Conservation (phyloP, 495 filamentous ascomycete genomes). For the Aspergillus sclerotioniger region DNA sequence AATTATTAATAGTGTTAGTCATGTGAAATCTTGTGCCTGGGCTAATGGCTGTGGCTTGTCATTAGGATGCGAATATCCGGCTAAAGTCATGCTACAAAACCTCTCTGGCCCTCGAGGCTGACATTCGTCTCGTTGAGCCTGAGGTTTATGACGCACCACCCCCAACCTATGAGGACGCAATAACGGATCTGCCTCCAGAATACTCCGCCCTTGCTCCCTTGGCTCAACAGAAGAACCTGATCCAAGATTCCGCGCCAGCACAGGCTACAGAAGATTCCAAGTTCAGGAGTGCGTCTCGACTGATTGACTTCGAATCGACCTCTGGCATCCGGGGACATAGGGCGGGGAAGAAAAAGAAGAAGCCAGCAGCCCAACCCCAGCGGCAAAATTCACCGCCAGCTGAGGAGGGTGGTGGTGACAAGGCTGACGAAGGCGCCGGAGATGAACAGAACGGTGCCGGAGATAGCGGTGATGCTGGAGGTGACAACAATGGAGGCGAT, state of each 20-base stretch:
- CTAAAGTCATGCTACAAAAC: not conserved
- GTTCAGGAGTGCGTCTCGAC: slow-evolving; percentile 36
- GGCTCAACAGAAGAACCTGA: slow-evolving; percentile 24
- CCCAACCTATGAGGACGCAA: slow-evolving; percentile 44
- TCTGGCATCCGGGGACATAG: slow-evolving; percentile 49
- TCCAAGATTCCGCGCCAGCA: slow-evolving; percentile 14
- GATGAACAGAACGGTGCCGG: slow-evolving; percentile 19
- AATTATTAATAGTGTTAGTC: not conserved
- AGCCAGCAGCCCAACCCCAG: slow-evolving; percentile 23
- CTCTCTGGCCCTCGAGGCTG: slow-evolving; percentile 16
- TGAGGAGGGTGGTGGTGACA: slow-evolving; percentile 17
- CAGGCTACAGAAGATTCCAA: slow-evolving; percentile 32
- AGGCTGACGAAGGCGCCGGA: slow-evolving; percentile 26
- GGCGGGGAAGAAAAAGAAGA: slow-evolving; percentile 44
- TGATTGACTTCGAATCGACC: slow-evolving; percentile 53
- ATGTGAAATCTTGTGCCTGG: not conserved
- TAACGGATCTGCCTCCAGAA: slow-evolving; percentile 43
- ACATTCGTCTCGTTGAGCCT: slow-evolving; percentile 15
- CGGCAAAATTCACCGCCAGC: slow-evolving; percentile 18
- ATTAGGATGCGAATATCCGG: not conserved
- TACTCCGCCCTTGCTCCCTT: slow-evolving; percentile 34
- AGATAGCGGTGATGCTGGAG: slow-evolving; percentile 28
- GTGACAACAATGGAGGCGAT: slow-evolving; percentile 29
- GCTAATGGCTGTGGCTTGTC: not conserved
- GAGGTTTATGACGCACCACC: slow-evolving; percentile 32